Conservation (phyloP, 163 green algal species). For the Scenedesmus sp. region DNA sequence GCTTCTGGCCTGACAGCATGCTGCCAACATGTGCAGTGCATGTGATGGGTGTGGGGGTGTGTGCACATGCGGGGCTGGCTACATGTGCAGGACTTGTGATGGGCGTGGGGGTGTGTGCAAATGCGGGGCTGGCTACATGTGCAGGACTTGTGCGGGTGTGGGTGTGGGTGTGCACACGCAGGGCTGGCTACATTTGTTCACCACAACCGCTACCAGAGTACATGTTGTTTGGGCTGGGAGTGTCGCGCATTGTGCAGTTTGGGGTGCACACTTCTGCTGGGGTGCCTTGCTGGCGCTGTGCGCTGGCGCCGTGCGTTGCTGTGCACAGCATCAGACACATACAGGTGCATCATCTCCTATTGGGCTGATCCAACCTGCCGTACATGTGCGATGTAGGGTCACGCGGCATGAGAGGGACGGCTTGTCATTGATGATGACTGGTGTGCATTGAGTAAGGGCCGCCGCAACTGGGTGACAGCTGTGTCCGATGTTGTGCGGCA, state of each 20-base stretch:
- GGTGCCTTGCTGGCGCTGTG: not conserved
- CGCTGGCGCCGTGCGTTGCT: not conserved
- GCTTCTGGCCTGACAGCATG: not conserved
- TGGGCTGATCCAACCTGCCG: not conserved
- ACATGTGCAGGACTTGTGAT: too few species aligned
- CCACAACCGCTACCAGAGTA: not conserved
- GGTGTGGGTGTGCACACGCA: too few species aligned
- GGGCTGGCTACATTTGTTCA: too few species aligned
- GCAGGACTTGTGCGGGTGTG: too few species aligned
- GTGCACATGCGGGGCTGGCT: too few species aligned
- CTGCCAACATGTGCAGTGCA: not conserved
- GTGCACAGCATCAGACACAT: not conserved
- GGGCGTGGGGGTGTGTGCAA: too few species aligned
- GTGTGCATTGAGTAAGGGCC: not conserved
- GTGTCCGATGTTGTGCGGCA: not conserved
- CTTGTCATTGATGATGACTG: not conserved
- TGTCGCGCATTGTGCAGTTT: not conserved
- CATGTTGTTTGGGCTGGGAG: not conserved
- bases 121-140: too few species aligned
- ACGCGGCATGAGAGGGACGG: not conserved
- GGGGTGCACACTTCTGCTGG: not conserved
- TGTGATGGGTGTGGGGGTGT: too few species aligned
- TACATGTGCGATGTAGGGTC: not conserved
- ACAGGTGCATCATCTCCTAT: not conserved
- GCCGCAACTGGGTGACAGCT: not conserved